A percentile compares a stretch with the other conserved stretches of the same genome.
Evolutionary conservation across 805 yeast species (phyloP).

Genomic region (Suhomyces canberraensis): DNA sequence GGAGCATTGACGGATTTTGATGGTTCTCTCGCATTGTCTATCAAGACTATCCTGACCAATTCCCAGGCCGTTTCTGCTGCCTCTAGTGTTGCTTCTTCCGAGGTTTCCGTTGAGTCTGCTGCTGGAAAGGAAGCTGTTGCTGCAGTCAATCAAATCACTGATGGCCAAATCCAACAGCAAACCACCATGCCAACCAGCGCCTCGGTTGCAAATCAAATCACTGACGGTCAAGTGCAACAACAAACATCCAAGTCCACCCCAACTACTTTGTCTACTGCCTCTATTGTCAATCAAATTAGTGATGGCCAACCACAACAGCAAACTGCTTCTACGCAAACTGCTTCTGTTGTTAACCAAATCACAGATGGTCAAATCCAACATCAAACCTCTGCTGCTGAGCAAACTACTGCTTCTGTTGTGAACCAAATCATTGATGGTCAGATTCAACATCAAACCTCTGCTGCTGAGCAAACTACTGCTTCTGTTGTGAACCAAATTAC

Average conservation of each 20-base stretch:
- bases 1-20: conserved; percentile 24
- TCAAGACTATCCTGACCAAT: conserved; percentile 32
- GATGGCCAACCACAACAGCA: conserved; percentile 33
- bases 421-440: conserved; percentile 31
- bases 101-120: conserved; percentile 4
- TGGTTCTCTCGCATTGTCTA: conserved; percentile 33
- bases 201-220: conserved; percentile 18
- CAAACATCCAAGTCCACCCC: conserved; percentile 10
- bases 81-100: conserved; percentile 19
- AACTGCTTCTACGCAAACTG: conserved; percentile 11
- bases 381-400: conserved; percentile 11
- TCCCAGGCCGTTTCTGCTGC: conserved; percentile 29
- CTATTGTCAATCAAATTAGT: conserved; percentile 39
- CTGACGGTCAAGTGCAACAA: conserved; percentile 32
- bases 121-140: conserved; percentile 11
- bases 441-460: conserved; percentile 21
- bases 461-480: conserved; percentile 24
- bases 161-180: conserved; percentile 30
- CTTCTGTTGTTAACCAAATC: conserved; percentile 9
- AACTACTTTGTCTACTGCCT: conserved; percentile 23
- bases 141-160: conserved; percentile 41
- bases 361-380: conserved; percentile 31
- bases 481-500: conserved; percentile 28
- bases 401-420: conserved; percentile 19
- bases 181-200: conserved; percentile 19